Percentiles rank a stretch among this genome's conserved stretches.
These are phyloP conservation scores for Filobasidium uniguttulatum DNA, from an alignment of 1,284 basidiomycete species.

Conservation along the genomic window DNA sequence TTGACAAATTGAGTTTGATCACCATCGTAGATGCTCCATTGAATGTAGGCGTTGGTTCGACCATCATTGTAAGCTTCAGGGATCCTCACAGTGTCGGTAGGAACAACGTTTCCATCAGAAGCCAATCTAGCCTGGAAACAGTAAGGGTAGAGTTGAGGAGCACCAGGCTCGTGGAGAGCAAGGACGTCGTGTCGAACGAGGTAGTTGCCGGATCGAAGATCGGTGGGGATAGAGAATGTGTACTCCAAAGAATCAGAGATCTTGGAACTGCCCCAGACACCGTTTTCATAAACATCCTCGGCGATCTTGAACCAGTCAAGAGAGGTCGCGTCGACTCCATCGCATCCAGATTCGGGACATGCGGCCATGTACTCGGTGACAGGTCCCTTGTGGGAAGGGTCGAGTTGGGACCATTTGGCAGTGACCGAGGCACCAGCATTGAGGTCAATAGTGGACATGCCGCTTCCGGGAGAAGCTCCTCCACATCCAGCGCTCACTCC, in stretches of 20 bases:
- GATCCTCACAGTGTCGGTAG: slow-evolving; percentile 3
- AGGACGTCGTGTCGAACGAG: slow-evolving; percentile 18
- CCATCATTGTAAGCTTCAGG: neutral
- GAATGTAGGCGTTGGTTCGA: neutral
- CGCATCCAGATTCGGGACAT: slow-evolving; percentile 18
- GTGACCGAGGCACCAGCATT: slow-evolving; percentile 10
- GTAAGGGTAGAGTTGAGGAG: slow-evolving; percentile 22
- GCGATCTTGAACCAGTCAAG: slow-evolving; percentile 25
- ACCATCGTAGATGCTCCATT: slow-evolving; percentile 7
- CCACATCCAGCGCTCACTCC: no score
- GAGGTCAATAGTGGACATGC: slow-evolving; percentile 15
- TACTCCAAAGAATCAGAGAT: no score
- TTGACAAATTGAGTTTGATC: neutral
- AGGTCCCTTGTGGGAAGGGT: slow-evolving; percentile 12
- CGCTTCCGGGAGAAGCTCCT: slow-evolving; percentile 14
- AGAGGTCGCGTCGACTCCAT: slow-evolving; percentile 17
- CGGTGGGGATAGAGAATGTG: no score
- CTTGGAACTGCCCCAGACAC: no score
- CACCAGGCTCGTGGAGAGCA: slow-evolving; percentile 17
- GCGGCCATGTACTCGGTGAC: slow-evolving; percentile 19
- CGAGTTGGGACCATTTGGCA: neutral
- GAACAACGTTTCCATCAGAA: slow-evolving; percentile 17
- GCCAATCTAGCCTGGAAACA: slow-evolving; percentile 20
- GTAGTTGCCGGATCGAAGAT: slow-evolving; percentile 18
- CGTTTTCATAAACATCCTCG: slow-evolving; percentile 16